Base-by-base conservation (phyloP, 345 rosid genomes). In the Mallotus nudiflorus region DNA sequence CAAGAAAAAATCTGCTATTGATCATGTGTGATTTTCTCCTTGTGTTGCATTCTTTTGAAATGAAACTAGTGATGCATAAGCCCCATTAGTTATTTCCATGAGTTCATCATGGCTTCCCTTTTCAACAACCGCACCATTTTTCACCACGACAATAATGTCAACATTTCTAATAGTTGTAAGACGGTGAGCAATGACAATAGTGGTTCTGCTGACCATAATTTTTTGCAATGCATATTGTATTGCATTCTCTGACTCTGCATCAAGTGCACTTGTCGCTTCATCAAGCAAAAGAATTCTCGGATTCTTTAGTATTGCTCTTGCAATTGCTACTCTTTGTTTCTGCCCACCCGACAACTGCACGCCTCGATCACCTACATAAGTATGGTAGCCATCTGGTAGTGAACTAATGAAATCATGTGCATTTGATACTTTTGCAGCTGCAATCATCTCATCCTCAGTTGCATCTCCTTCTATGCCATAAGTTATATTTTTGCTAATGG, bases 341-440 rank as follows among this genome's bases (percentile, higher is more conserved):
- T 87, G 91, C 40, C 91, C 91, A 0, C 93, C 93, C 3, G 96
- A 90, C 28, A 90, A 66, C 63, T 90, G 96, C 40, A 81, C 82
- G 0, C 96, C 91, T 20, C 93, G 78, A 57, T 88, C 96, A 0
- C 93, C 93, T 1, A 87, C 92, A 0, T 67, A 74, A 9, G 92
- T 91, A n/a, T 85, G 84, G 54, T 87, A 87, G 2, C 93, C 93
- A 0, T 83, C 78, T 0, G 90, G 93, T 14, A 88, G 71, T 29
- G 90, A 78, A 54, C 84, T 83, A 40, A 91, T 85, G 75, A 91
- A 88, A 72, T 65, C 81, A 64, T 87, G 91, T 0, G 90, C 97
- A 65, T 84, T 85, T 9, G 93, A 74, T 24, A 86, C 80, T 73
- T 73, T 71, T 42, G 97, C 73, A 3, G 97, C 91, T 6, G 76